Evolutionary conservation across 768 basidiomycete species (phyloP).

Genomic region (Psilocybe cyanescens): DNA sequence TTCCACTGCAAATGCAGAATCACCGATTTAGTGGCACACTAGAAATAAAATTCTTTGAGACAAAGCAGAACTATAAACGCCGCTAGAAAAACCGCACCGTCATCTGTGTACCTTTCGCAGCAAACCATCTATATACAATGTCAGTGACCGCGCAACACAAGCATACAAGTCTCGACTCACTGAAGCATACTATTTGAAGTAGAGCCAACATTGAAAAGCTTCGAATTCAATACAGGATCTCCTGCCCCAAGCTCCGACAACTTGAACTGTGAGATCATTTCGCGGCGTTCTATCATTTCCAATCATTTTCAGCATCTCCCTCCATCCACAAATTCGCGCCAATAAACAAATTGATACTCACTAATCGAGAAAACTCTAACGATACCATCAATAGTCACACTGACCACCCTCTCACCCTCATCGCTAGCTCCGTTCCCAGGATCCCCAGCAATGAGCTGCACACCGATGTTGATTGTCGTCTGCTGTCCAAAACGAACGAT

Average conservation of each 20-base stretch:
- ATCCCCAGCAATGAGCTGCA: conserved; percentile 72
- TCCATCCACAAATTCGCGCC: neutral
- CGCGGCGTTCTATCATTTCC: conserved; percentile 51
- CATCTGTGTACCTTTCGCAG: conserved; percentile 88
- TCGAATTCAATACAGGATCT: conserved; percentile 68
- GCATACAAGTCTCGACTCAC: conserved; percentile 39
- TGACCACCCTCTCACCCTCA: conserved; percentile 85
- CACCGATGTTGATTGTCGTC: conserved; percentile 89
- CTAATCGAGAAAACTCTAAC: conserved; percentile 91
- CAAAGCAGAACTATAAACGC: neutral
- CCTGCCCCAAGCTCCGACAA: conserved; percentile 74
- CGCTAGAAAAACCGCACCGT: conserved; percentile 55
- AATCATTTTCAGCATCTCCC: neutral
- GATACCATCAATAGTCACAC: conserved; percentile 91
- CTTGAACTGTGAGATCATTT: conserved; percentile 94
- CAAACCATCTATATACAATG: conserved; percentile 70
- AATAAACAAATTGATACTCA: conserved; percentile 39
- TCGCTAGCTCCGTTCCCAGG: conserved; percentile 30
- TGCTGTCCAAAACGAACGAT: conserved; percentile 92
- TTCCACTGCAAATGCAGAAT: conserved; percentile 89
- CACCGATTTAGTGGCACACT: conserved; percentile 90
- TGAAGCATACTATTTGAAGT: conserved; percentile 90
- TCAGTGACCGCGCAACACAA: conserved; percentile 1
- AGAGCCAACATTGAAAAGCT: conserved; percentile 75
- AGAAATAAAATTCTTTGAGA: neutral